phyloP scores from a whole-genome alignment of 2,329 filamentous ascomycete species.

The Trichoderma koningiopsis region DNA sequence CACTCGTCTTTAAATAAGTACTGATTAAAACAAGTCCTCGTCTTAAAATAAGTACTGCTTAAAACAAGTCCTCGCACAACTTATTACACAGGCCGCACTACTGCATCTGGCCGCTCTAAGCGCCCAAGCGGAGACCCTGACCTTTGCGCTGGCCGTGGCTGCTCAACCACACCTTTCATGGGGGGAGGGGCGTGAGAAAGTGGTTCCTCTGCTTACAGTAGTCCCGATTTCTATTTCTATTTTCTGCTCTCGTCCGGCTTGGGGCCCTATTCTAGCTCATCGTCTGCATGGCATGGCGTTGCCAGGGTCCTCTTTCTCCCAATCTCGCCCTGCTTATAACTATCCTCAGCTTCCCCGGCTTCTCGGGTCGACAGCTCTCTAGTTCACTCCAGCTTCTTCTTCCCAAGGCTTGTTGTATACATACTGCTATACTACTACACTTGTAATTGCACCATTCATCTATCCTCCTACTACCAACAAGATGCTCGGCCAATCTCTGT shows the following conservation, averaged over 20 bases:
- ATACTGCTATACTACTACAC: neutral
- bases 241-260: slow-evolving; percentile 27
- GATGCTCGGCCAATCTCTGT: slow-evolving; percentile 41
- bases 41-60: neutral
- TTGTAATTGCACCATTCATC: neutral
- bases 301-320: neutral
- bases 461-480: neutral
- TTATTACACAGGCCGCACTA: slow-evolving; percentile 21
- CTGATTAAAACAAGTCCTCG: neutral
- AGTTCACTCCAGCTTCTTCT: neutral
- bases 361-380: neutral
- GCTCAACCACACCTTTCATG: slow-evolving; percentile 26
- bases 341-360: slow-evolving; percentile 21
- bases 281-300: neutral
- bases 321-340: slow-evolving; percentile 24
- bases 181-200: neutral
- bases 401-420: neutral
- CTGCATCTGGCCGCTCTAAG: slow-evolving; percentile 32
- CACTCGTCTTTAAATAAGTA: neutral
- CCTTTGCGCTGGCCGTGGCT: slow-evolving; percentile 12
- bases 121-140: slow-evolving; percentile 32
- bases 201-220: neutral
- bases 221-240: slow-evolving; percentile 14
- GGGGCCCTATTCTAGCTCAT: slow-evolving; percentile 11
- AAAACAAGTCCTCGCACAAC: neutral